phyloP scores from a whole-genome alignment of 2,329 filamentous ascomycete species.

The Trichoderma sp. region DNA sequence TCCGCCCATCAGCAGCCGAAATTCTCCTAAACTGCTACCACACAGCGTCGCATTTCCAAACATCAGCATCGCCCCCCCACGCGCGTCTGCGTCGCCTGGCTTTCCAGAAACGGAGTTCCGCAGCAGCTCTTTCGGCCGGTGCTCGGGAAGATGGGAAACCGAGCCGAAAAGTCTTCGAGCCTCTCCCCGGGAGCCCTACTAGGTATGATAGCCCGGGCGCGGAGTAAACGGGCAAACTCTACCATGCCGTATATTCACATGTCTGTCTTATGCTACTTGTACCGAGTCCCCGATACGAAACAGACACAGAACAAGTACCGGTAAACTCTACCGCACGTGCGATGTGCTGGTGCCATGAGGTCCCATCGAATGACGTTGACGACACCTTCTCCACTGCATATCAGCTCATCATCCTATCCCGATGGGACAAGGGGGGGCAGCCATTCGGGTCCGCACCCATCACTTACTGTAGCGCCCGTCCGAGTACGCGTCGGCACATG shows the following conservation, averaged over 20 bases:
- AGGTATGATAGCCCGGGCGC: not conserved
- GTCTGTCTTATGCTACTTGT: not conserved
- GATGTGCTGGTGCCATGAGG: not conserved
- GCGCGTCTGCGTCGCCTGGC: not conserved
- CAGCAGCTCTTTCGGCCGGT: not conserved
- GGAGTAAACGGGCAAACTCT: not conserved
- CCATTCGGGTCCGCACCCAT: not conserved
- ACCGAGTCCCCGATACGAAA: not conserved
- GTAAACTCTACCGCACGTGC: not conserved
- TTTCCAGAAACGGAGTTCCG: not conserved
- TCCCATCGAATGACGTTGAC: not conserved
- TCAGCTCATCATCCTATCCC: constrained; percentile 5
- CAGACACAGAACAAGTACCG: not conserved
- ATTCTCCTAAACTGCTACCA: constrained; percentile 1
- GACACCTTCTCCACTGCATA: not conserved
- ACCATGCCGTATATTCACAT: not conserved
- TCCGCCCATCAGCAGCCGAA: not conserved
- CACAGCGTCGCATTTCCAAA: constrained; percentile 9
- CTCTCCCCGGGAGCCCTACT: not conserved
- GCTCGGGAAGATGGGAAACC: not conserved
- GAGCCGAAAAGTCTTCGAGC: not conserved
- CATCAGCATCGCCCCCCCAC: not conserved
- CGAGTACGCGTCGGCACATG: not conserved
- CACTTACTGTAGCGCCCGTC: not conserved
- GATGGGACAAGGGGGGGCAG: not conserved